Conservation (phyloP, 2,329 filamentous ascomycete genomes). For the Macroventuria anomochaeta region DNA sequence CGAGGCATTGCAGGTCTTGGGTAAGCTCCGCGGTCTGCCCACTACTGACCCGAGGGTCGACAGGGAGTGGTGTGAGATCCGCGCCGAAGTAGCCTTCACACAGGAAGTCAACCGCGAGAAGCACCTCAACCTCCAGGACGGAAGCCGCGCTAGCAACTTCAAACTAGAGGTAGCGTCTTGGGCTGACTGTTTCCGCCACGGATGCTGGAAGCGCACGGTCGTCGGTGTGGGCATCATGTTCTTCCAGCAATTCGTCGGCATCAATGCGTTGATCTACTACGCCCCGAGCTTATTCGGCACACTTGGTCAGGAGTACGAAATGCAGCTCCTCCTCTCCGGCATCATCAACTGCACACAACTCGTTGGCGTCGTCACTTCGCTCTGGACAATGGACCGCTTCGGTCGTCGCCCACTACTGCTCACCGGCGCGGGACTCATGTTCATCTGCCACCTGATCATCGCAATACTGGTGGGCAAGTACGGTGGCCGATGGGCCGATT, state of each 20-base stretch:
- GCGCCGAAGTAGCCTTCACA: slow-evolving; percentile 62
- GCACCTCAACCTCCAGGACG: slow-evolving; percentile 44
- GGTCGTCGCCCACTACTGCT: slow-evolving; percentile 52
- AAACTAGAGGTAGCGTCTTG: slow-evolving; percentile 56
- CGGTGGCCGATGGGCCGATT: slow-evolving; percentile 58
- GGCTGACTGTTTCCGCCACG: slow-evolving; percentile 56
- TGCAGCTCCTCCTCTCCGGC: slow-evolving; percentile 67
- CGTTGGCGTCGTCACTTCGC: slow-evolving; percentile 49
- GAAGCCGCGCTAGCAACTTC: slow-evolving; percentile 41
- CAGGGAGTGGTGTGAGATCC: slow-evolving; percentile 61
- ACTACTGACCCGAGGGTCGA: slow-evolving; percentile 58
- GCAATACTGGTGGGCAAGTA: slow-evolving; percentile 62
- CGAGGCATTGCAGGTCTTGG: slow-evolving; percentile 57
- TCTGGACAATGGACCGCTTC: slow-evolving; percentile 55
- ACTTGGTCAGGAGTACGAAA: slow-evolving; percentile 61
- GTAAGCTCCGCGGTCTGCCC: slow-evolving; percentile 58
- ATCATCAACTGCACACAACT: slow-evolving; percentile 64
- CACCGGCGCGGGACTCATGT: slow-evolving; percentile 55
- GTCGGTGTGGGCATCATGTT: slow-evolving; percentile 53
- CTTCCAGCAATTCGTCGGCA: slow-evolving; percentile 45
- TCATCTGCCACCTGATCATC: slow-evolving; percentile 61
- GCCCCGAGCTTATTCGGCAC: slow-evolving; percentile 66
- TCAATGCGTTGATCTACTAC: slow-evolving; percentile 64
- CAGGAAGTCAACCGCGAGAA: slow-evolving; percentile 52
- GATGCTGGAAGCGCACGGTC: slow-evolving; percentile 53